Conservation (phyloP, 257 asterid genomes). For the Fraxinus quadrangulata region DNA sequence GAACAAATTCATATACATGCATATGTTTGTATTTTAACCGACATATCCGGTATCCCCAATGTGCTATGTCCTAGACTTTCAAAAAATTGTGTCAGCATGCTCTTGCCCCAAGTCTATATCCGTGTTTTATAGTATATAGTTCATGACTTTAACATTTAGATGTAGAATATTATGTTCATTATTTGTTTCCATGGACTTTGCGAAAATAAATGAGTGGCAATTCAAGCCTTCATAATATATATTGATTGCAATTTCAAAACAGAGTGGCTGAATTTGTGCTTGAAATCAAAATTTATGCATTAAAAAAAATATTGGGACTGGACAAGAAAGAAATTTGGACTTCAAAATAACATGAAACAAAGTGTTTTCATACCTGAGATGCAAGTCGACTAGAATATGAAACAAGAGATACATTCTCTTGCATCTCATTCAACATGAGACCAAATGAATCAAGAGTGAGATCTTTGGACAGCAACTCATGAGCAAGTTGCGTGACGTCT, state of each 20-base stretch:
- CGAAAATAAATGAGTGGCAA: not conserved
- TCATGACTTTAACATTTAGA: not conserved
- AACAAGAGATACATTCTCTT: constrained; percentile 93
- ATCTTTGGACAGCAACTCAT: constrained; percentile 76
- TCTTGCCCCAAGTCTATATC: not conserved
- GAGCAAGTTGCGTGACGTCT: constrained; percentile 73
- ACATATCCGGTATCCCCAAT: no score
- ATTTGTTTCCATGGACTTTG: not conserved
- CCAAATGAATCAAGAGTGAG: constrained; percentile 79
- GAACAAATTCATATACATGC: not conserved
- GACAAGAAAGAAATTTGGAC: not conserved
- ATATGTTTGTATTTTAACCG: no score
- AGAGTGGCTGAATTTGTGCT: not conserved
- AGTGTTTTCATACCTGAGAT: constrained; percentile 66
- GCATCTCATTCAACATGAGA: constrained; percentile 90
- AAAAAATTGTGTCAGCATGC: not conserved
- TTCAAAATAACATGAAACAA: constrained; percentile 9
- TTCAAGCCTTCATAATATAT: not conserved
- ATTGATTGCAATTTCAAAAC: not conserved
- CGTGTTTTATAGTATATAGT: not conserved
- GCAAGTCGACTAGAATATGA: constrained; percentile 97
- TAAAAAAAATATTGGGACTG: not conserved
- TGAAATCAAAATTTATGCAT: not conserved
- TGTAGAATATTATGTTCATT: not conserved
- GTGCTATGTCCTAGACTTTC: not conserved